A percentile compares a stretch with the other conserved stretches of the same genome.
Conservation (phyloP, 257 asterid genomes). For the Capsicum rhomboideum region DNA sequence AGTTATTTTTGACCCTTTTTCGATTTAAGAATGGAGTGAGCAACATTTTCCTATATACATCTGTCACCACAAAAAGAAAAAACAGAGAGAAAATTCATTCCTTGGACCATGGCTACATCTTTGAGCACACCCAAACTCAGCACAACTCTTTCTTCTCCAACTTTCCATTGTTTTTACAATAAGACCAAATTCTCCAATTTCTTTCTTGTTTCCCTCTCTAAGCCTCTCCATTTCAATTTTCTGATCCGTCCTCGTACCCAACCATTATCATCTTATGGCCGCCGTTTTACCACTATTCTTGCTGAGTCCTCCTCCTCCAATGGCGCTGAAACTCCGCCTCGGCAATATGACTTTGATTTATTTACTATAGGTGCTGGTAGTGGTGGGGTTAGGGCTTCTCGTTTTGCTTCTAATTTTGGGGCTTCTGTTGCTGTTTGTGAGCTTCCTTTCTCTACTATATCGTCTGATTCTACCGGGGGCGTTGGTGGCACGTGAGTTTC, state of each 20-base stretch:
- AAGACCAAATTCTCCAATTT: slow-evolving; percentile 19
- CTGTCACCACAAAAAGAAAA: not conserved
- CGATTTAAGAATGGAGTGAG: too few relatives aligned
- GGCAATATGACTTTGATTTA: slow-evolving; percentile 71
- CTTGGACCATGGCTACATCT: not conserved
- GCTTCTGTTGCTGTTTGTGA: slow-evolving; percentile 94
- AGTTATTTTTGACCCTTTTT: too few relatives aligned
- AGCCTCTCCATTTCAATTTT: slow-evolving; percentile 6
- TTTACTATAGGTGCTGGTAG: slow-evolving; percentile 97
- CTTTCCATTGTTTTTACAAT: slow-evolving; percentile 30
- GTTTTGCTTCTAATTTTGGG: slow-evolving; percentile 85
- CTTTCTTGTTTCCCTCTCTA: slow-evolving; percentile 15
- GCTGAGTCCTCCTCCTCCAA: slow-evolving; percentile 54
- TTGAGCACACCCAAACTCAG: not conserved
- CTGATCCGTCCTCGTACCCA: not conserved
- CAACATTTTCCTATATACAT: not conserved
- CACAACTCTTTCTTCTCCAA: not conserved
- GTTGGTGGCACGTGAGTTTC: slow-evolving; percentile 89
- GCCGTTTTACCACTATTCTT: slow-evolving; percentile 32
- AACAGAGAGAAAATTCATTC: not conserved
- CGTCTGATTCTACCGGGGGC: slow-evolving; percentile 86
- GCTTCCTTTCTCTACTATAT: slow-evolving; percentile 82
- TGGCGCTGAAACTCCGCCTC: slow-evolving; percentile 24
- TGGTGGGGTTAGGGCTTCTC: slow-evolving; percentile 96
- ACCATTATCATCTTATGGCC: slow-evolving; percentile 1